Conservation (phyloP, 2,329 filamentous ascomycete species). For the Epichloe festucae region DNA sequence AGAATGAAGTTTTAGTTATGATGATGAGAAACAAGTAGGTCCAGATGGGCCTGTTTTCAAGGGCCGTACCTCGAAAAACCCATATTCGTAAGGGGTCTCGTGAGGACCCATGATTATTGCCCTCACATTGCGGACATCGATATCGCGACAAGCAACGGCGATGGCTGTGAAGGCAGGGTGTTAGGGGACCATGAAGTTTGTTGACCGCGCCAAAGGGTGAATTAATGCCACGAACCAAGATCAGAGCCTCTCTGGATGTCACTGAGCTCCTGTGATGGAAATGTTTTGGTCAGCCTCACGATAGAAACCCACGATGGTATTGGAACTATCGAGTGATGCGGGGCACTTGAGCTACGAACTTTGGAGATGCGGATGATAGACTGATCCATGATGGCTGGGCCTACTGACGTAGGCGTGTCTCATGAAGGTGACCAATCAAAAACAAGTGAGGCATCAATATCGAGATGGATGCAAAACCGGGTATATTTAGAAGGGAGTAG, state of each 20-base stretch:
- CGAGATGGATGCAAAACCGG: neutral
- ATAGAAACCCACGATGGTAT: constrained; percentile 6
- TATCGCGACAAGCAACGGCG: constrained; percentile 75
- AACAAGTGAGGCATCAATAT: neutral
- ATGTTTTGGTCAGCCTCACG: constrained; percentile 5
- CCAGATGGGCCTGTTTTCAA: neutral
- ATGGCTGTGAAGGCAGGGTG: constrained; percentile 42
- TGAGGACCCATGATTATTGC: constrained; percentile 86
- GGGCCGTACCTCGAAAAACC: constrained; percentile 74
- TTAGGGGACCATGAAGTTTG: neutral
- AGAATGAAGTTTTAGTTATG: neutral
- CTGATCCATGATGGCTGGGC: constrained; percentile 44
- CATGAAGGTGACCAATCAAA: neutral
- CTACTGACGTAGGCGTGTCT: neutral
- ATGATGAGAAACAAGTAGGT: neutral
- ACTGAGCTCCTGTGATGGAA: constrained; percentile 54
- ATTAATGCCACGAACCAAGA: constrained; percentile 48
- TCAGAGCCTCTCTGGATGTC: constrained; percentile 76
- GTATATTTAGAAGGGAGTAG: neutral
- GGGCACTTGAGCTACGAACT: constrained; percentile 33
- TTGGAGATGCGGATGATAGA: constrained; percentile 80
- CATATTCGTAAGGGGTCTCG: constrained; percentile 92
- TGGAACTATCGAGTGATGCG: constrained; percentile 4
- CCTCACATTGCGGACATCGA: constrained; percentile 76
- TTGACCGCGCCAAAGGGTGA: constrained; percentile 2